Conservation (phyloP, 2,329 filamentous ascomycete genomes). For the Sarocladiaceae sp. region DNA sequence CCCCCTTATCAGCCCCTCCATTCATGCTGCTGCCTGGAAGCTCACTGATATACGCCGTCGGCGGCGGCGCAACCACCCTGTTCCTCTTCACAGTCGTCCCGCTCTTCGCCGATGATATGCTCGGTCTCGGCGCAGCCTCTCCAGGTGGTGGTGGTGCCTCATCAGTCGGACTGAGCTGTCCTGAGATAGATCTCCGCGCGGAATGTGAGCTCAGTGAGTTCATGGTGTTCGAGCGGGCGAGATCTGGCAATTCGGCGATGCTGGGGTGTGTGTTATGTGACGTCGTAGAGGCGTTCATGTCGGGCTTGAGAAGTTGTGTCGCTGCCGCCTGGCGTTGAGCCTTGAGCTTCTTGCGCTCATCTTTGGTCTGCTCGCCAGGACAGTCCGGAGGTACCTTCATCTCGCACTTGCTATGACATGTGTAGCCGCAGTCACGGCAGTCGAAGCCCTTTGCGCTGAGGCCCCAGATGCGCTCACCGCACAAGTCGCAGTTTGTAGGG, state of each 20-base stretch:
- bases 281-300: conserved; percentile 27
- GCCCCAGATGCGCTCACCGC: conserved; percentile 95
- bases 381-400: conserved; percentile 98
- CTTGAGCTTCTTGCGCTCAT: conserved; percentile 93
- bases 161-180: conserved; percentile 33
- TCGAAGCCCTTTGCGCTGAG: conserved; percentile 94
- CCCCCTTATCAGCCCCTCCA: conserved; percentile 29
- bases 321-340: conserved; percentile 76
- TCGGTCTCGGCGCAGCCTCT: conserved; percentile 20
- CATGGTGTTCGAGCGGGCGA: conserved; percentile 83
- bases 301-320: conserved; percentile 52
- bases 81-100: conserved; percentile 48
- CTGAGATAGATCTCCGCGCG: conserved; percentile 62
- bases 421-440: conserved; percentile 94
- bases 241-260: conserved; percentile 58
- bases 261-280: conserved; percentile 22
- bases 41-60: conserved; percentile 71
- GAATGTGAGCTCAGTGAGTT: conserved; percentile 84
- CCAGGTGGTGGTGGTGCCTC: conserved; percentile 32
- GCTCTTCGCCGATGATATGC: conserved; percentile 22
- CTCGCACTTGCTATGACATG: conserved; percentile 97
- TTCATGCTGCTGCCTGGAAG: conserved; percentile 50
- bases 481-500: conserved; percentile 95
- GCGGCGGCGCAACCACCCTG: conserved; percentile 83
- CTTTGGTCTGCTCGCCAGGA: conserved; percentile 88